These are phyloP conservation scores for Pseudozyma hubeiensis DNA, from an alignment of 1,284 basidiomycete genomes.

Conservation along the genomic window DNA sequence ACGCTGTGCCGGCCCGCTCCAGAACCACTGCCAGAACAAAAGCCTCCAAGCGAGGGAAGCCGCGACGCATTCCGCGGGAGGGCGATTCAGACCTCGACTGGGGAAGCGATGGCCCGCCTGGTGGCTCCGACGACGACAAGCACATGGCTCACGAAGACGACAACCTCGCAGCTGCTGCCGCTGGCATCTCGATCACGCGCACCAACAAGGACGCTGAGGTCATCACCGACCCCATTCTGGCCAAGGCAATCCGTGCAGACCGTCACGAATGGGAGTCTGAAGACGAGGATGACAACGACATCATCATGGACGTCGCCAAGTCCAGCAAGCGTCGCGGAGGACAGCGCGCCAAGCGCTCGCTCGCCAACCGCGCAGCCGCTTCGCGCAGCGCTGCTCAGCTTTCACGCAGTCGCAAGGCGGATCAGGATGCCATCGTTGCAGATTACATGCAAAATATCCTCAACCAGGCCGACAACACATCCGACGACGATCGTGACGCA, in stretches of 20 bases:
- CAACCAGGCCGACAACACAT: slow-evolving; percentile 22
- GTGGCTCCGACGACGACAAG: slow-evolving; percentile 9
- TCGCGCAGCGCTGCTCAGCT: slow-evolving; percentile 24
- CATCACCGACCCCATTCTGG: slow-evolving; percentile 39
- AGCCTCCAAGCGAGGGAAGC: slow-evolving; percentile 13
- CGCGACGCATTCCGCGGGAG: slow-evolving; percentile 43
- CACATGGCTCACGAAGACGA: slow-evolving; percentile 16
- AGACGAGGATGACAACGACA: slow-evolving; percentile 21
- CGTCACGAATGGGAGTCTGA: slow-evolving; percentile 45
- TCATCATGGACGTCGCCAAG: slow-evolving; percentile 14
- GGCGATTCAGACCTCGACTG: slow-evolving; percentile 64
- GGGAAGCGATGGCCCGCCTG: slow-evolving; percentile 63
- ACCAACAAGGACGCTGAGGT: slow-evolving; percentile 8
- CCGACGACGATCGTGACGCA: slow-evolving; percentile 20
- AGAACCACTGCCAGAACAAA: slow-evolving; percentile 18
- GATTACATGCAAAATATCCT: slow-evolving; percentile 66
- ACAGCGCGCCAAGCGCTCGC: slow-evolving; percentile 38
- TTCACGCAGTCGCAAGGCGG: slow-evolving; percentile 34
- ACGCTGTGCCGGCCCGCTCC: slow-evolving; percentile 7
- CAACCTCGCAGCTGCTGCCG: slow-evolving; percentile 34
- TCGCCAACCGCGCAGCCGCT: slow-evolving; percentile 19
- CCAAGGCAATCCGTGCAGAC: slow-evolving; percentile 42
- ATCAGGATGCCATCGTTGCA: slow-evolving; percentile 60
- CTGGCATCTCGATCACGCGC: slow-evolving; percentile 43
- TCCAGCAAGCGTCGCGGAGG: slow-evolving; percentile 33